Evolutionary conservation across 2,329 filamentous ascomycete genomes (phyloP).

Genomic region (Hypocreales sp.): DNA sequence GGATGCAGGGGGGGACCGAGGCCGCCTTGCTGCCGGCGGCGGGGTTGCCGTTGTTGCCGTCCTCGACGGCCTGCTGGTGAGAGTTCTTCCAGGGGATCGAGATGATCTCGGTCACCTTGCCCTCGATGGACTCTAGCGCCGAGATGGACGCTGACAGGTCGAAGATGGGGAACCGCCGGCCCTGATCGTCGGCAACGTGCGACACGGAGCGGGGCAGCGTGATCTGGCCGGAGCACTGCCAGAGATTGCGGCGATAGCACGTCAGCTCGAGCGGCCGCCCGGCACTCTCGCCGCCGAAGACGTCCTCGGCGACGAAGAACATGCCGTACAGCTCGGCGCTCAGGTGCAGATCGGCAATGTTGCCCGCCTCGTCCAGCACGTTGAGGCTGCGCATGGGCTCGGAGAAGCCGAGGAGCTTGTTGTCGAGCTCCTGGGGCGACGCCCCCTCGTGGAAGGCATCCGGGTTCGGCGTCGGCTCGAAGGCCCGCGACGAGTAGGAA

Average conservation of each 20-base stretch:
- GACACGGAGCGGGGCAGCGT: conserved; percentile 59
- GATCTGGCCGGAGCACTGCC: conserved; percentile 83
- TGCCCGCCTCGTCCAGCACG: conserved; percentile 49
- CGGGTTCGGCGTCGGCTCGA: conserved; percentile 25
- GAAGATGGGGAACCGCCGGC: conserved; percentile 60
- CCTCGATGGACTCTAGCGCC: conserved; percentile 82
- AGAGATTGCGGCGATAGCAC: conserved; percentile 87
- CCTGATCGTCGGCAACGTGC: conserved; percentile 57
- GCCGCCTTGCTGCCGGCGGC: conserved; percentile 19
- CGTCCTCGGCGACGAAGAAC: conserved; percentile 77
- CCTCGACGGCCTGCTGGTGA: conserved; percentile 36
- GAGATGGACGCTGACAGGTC: conserved; percentile 71
- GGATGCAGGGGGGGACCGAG: conserved; percentile 35
- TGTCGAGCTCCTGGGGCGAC: conserved; percentile 43
- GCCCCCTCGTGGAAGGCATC: conserved; percentile 29
- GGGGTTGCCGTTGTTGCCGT: conserved; percentile 5
- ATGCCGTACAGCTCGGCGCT: conserved; percentile 70
- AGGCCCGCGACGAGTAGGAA: conserved; percentile 35
- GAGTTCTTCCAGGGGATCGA: conserved; percentile 90
- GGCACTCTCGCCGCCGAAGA: conserved; percentile 45
- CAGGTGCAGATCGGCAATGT: conserved; percentile 49
- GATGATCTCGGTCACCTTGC: conserved; percentile 84
- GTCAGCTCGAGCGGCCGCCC: conserved; percentile 65
- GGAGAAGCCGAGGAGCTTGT: conserved; percentile 63
- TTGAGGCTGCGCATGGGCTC: conserved; percentile 42